Evolutionary conservation across 345 rosid genomes (phyloP).

Genomic region (Iberis pinnata): DNA sequence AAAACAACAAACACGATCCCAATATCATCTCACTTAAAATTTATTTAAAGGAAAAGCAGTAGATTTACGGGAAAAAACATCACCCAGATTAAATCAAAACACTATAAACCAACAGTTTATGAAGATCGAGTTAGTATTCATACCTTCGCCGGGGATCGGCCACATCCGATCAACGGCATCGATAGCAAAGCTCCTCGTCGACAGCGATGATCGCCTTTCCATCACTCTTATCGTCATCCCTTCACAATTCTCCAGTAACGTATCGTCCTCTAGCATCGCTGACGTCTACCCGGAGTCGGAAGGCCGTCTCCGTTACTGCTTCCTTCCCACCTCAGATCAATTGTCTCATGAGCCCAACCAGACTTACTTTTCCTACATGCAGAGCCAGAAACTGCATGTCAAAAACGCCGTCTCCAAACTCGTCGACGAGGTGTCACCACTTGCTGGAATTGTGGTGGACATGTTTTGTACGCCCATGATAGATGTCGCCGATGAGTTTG

Average conservation of each 20-base stretch:
- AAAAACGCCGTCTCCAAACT: slow-evolving; percentile 26
- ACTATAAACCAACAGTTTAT: neutral
- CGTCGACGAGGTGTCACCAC: neutral
- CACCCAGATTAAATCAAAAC: neutral
- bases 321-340: slow-evolving; percentile 26
- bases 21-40: too few species aligned
- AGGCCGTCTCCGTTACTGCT: slow-evolving; percentile 2
- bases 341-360: neutral
- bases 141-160: slow-evolving; percentile 36
- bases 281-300: too few species aligned
- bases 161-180: slow-evolving; percentile 32
- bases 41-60: too few species aligned
- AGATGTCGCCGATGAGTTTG: slow-evolving; percentile 38
- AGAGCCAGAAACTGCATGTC: slow-evolving; percentile 32
- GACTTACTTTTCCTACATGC: slow-evolving; percentile 6
- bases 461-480: slow-evolving; percentile 45
- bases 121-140: slow-evolving; percentile 36
- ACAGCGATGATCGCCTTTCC: slow-evolving; percentile 28
- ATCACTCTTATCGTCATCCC: slow-evolving; percentile 34
- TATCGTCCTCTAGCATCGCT: neutral
- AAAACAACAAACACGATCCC: too few species aligned
- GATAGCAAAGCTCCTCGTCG: slow-evolving; percentile 34
- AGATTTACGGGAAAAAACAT: too few species aligned
- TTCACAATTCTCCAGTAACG: neutral
- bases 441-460: slow-evolving; percentile 46